Percentiles rank a stretch among this genome's conserved stretches.
These are phyloP conservation scores for Rickenella mellea DNA, from an alignment of 768 basidiomycete species.

Conservation along the genomic window DNA sequence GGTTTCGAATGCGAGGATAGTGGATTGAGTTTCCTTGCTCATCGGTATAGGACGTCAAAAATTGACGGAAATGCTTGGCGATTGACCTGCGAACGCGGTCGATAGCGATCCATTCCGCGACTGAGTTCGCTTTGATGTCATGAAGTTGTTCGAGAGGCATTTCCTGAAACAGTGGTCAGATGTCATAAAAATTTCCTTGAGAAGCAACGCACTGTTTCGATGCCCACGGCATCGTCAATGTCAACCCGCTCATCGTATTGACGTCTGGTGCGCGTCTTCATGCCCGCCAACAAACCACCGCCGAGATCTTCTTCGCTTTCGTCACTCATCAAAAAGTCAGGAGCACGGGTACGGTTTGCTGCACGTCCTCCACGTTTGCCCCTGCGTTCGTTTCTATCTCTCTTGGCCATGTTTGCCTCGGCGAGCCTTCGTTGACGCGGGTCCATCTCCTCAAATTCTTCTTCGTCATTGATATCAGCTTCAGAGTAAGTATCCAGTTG, in stretches of 20 bases:
- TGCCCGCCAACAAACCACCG: conserved; percentile 55
- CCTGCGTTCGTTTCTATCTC: conserved; percentile 66
- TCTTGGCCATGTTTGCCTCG: conserved; percentile 78
- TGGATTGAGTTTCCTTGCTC: conserved; percentile 89
- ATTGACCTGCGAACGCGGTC: conserved; percentile 88
- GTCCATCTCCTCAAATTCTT: conserved; percentile 58
- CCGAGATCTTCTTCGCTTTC: conserved; percentile 64
- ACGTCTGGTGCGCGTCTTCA: conserved; percentile 75
- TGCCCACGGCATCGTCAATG: conserved; percentile 82
- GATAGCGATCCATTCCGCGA: conserved; percentile 95
- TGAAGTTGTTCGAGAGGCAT: conserved; percentile 91
- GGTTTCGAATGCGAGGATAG: conserved; percentile 82
- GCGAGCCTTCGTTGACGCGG: conserved; percentile 67
- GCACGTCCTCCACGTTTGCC: conserved; percentile 68
- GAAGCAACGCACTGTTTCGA: conserved; percentile 61
- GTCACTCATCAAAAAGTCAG: conserved; percentile 79
- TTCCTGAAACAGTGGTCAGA: conserved; percentile 44
- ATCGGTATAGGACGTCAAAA: conserved; percentile 93
- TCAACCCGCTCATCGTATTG: conserved; percentile 92
- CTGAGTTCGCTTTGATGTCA: conserved; percentile 95
- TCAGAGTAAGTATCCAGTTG: conserved; percentile 83
- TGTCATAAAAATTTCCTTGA: background rate
- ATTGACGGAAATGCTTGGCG: conserved; percentile 86
- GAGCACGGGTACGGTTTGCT: conserved; percentile 70
- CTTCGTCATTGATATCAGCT: conserved; percentile 77